Evolutionary conservation across 768 basidiomycete species (phyloP).

Genomic region (Boletus sensibilis): DNA sequence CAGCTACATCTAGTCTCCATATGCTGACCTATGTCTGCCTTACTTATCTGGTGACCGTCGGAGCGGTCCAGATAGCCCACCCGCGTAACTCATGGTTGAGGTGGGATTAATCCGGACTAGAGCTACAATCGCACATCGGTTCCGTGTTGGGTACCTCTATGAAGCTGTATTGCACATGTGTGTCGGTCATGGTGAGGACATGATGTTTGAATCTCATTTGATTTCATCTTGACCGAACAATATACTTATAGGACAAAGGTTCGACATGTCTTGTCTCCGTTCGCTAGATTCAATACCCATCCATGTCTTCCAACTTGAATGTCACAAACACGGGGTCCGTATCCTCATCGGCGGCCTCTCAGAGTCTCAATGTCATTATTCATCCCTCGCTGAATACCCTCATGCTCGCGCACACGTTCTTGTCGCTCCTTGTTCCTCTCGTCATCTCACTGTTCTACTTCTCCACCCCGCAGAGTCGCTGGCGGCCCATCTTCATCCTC

Average conservation of each 20-base stretch:
- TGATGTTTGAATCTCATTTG: not conserved
- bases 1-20: too few species aligned
- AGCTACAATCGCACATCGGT: too few species aligned
- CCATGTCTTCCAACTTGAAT: slow-evolving; percentile 10
- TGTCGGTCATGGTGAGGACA: not conserved
- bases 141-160: too few species aligned
- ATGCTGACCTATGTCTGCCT: too few species aligned
- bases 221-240: not conserved
- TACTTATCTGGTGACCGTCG: not conserved
- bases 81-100: not conserved
- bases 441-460: slow-evolving; percentile 21
- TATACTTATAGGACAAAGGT: not conserved
- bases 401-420: slow-evolving; percentile 25
- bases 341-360: not conserved
- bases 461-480: slow-evolving; percentile 18
- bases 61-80: not conserved
- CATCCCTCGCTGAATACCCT: slow-evolving; percentile 17
- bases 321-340: not conserved
- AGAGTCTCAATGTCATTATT: not conserved
- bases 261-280: not conserved
- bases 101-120: not conserved
- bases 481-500: slow-evolving; percentile 19
- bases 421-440: slow-evolving; percentile 21
- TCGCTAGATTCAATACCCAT: not conserved
- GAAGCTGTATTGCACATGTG: not conserved